Conservation (phyloP, 805 yeast species). For the Schwanniomyces occidentalis region DNA sequence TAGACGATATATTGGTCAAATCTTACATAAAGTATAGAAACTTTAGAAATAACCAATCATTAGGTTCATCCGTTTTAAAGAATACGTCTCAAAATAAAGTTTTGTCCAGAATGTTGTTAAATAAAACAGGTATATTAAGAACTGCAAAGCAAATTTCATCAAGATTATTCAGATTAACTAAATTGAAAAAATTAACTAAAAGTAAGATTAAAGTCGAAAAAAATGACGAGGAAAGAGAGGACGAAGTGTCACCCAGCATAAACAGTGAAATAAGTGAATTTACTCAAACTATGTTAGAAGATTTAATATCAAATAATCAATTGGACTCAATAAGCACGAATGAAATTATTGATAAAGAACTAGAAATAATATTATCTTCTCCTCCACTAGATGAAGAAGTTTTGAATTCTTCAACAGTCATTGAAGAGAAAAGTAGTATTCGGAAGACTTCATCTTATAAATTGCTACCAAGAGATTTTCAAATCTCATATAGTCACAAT, state of each 20-base stretch:
- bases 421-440: slow-evolving; percentile 1
- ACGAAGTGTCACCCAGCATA: not conserved
- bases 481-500: slow-evolving; percentile 9
- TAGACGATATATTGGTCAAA: slow-evolving; percentile 36
- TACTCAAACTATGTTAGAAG: slow-evolving; percentile 29
- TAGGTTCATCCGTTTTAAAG: slow-evolving; percentile 23
- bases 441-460: slow-evolving; percentile 2
- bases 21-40: slow-evolving; percentile 35
- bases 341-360: slow-evolving; percentile 30
- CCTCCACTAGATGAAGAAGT: slow-evolving; percentile 17
- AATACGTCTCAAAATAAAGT: slow-evolving; percentile 41
- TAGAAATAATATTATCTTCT: slow-evolving; percentile 29
- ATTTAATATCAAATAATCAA: slow-evolving; percentile 15
- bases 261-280: slow-evolving; percentile 23
- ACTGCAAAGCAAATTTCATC: slow-evolving; percentile 39
- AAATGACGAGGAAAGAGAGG: slow-evolving; percentile 2
- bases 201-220: slow-evolving; percentile 1
- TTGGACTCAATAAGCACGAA: slow-evolving; percentile 22
- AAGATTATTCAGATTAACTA: slow-evolving; percentile 29
- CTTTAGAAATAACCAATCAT: slow-evolving; percentile 26
- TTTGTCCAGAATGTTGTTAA: slow-evolving; percentile 39
- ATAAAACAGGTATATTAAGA: slow-evolving; percentile 35
- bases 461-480: slow-evolving; percentile 7
- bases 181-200: slow-evolving; percentile 22
- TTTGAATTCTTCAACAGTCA: slow-evolving; percentile 7